These are phyloP conservation scores for Epichloe glyceriae DNA, from an alignment of 2,329 filamentous ascomycete genomes.

Conservation along the genomic window DNA sequence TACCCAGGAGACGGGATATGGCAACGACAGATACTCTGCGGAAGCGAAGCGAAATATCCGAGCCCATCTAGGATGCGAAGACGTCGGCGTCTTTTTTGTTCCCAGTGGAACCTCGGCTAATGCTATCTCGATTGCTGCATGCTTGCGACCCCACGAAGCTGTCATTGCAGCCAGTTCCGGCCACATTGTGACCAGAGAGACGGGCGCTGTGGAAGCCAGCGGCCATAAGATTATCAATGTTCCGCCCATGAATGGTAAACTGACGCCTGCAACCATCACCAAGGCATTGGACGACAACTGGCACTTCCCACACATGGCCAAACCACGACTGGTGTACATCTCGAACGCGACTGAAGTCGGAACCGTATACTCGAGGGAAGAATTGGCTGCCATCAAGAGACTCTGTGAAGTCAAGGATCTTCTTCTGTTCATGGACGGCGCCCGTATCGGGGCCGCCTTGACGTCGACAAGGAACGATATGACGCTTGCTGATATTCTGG, in stretches of 20 bases:
- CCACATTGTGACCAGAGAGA: slow-evolving; percentile 36
- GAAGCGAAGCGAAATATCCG: slow-evolving; percentile 29
- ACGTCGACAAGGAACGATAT: slow-evolving; percentile 29
- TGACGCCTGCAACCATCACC: slow-evolving; percentile 29
- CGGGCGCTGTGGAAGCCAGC: slow-evolving; percentile 36
- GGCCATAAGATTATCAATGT: slow-evolving; percentile 40
- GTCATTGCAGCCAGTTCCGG: slow-evolving; percentile 36
- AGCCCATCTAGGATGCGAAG: slow-evolving; percentile 20
- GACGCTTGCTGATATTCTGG: slow-evolving; percentile 29
- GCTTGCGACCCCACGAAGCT: slow-evolving; percentile 35
- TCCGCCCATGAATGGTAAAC: slow-evolving; percentile 30
- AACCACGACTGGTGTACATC: slow-evolving; percentile 36
- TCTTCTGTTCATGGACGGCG: slow-evolving; percentile 34
- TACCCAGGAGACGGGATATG: slow-evolving; percentile 34
- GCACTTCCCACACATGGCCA: slow-evolving; percentile 39
- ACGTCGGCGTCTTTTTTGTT: slow-evolving; percentile 36
- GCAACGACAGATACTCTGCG: slow-evolving; percentile 29
- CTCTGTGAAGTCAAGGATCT: slow-evolving; percentile 28
- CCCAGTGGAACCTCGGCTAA: slow-evolving; percentile 39
- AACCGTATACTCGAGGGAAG: slow-evolving; percentile 31
- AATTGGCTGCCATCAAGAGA: slow-evolving; percentile 27
- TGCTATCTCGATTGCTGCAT: slow-evolving; percentile 37
- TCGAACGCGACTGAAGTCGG: slow-evolving; percentile 39
- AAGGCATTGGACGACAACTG: slow-evolving; percentile 32
- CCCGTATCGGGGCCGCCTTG: slow-evolving; percentile 30